Base-by-base conservation (phyloP, 495 filamentous ascomycete genomes). In the Aspergillus avenaceus region DNA sequence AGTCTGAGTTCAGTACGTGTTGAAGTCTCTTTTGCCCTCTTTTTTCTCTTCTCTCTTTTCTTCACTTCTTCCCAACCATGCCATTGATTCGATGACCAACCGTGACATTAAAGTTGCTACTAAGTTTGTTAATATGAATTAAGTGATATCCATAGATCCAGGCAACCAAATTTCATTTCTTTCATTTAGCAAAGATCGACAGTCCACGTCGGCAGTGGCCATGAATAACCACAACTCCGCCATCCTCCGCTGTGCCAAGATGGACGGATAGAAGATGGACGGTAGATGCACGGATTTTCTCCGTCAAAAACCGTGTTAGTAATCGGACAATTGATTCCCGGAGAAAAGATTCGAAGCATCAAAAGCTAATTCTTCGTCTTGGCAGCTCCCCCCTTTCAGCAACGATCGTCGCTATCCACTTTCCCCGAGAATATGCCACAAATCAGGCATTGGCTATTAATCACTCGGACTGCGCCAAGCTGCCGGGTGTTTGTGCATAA, bases 221-320 rank as follows among this genome's bases (percentile, higher is more conserved):
- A 36, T 14, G 4, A n/a, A 12, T 16, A 16, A 8, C 28, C 9
- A 16, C 6, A 14, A n/a, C 32, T 14, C n/a, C 32, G 32, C 32
- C 14, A n/a, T 34, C 28, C 41, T 28, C 41, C 41, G 41, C 41
- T 26, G 23, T 28, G 41, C 41, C 41, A 44, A 44, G 41, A 44
- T 4, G n/a, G n/a, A n/a, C n/a, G n/a, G n/a, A 28, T 18, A 24
- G 9, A 16, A 27, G 41, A 28, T 18, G 22, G 1, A 18, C n/a
- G n/a, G 14, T n/a, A 8, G 14, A 44, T 26, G 24, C 25, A 44
- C 40, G 19, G 18, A 42, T 13, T 3, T 31, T 13, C 28, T 31
- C 28, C 19, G 18, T 22, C 14, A 8, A n/a, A 18, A 13, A 42
- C 8, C 12, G 1, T 25, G 40, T 2, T 21, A 18, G 5, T 23